phyloP scores from a whole-genome alignment of 768 basidiomycete genomes.

The Mycena rosella region DNA sequence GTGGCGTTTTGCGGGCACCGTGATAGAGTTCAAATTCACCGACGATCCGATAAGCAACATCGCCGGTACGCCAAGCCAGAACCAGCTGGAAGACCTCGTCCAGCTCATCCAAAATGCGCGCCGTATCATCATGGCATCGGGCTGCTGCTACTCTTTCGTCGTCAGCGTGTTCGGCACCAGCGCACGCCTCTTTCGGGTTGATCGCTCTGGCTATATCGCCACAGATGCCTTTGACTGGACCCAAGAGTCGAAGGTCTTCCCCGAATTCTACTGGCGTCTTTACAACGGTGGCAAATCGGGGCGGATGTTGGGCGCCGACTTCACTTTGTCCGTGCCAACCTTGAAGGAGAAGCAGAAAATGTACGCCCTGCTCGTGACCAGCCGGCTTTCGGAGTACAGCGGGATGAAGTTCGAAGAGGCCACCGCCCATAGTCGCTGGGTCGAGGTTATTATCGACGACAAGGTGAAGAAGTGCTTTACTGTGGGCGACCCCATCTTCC shows the following conservation, averaged over 20 bases:
- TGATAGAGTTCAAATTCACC: no score
- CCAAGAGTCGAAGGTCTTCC: background rate
- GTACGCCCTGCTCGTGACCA: no score
- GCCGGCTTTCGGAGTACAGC: no score
- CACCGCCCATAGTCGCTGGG: constrained; percentile 10
- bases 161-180: constrained; percentile 7
- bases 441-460: background rate
- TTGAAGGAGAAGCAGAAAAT: background rate
- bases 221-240: constrained; percentile 24
- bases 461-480: background rate
- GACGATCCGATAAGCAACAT: constrained; percentile 12
- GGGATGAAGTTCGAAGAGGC: background rate
- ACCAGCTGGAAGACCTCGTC: background rate
- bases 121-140: constrained; percentile 14
- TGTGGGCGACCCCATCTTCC: constrained; percentile 18
- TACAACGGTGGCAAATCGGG: constrained; percentile 6
- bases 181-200: constrained; percentile 25
- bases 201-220: constrained; percentile 24
- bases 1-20: no score
- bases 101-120: constrained; percentile 19
- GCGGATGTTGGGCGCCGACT: constrained; percentile 9
- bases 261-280: constrained; percentile 29
- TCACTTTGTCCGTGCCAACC: background rate
- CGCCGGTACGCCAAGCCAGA: background rate
- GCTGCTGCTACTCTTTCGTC: constrained; percentile 16